Base-by-base conservation (phyloP, 2,329 filamentous ascomycete species). In the Aspergillus calidoustus region DNA sequence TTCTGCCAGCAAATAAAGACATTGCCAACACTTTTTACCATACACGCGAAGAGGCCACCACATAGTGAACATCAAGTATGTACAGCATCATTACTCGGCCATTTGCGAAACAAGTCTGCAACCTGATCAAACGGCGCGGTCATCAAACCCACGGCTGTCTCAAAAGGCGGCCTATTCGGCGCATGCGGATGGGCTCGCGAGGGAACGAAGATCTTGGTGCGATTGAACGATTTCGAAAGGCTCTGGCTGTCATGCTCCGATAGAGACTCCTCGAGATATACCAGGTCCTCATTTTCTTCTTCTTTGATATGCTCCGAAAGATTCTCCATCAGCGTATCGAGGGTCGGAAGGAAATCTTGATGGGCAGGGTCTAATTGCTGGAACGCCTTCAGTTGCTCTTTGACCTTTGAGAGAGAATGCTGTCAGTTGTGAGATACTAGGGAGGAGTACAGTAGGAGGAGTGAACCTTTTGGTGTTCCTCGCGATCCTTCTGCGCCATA, bases 101-200 rank as follows among this genome's bases (percentile, higher is more conserved):
- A 61, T 43, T 57, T 57, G 3, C 59, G 43, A 28, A 61, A 61
- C 31, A 61, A 50, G 34, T 61, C 59, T 30, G 74, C 75, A 34
- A 88, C 64, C 52, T 79, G 80, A 67, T 87, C 86, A 31, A 88
- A 75, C 0, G 86, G 85, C 7, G 85, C 83, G 0, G 82, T 74
- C 72, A 87, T 57, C 25, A 88, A 67, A 0, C 83, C 84, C 63
- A 80, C 80, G 0, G 80, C 83, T 0, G 81, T 83, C 76, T 87
- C 84, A 62, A 86, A 87, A 0, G 82, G 81, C 13, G 84, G 84
- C 41, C 80, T 78, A 62, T 83, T 79, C 0, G 80, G 80, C 7
- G 81, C 78, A n/a, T 68, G 72, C 0, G 82, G 83, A 68, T 86
- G 83, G 31, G 79, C 81, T 15, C 82, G 78, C 0, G 82, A 72